A percentile compares a stretch with the other conserved stretches of the same genome.
These are phyloP conservation scores for Mortierella alpina DNA, from an alignment of 192 early-diverging fungal genomes.

Conservation along the genomic window DNA sequence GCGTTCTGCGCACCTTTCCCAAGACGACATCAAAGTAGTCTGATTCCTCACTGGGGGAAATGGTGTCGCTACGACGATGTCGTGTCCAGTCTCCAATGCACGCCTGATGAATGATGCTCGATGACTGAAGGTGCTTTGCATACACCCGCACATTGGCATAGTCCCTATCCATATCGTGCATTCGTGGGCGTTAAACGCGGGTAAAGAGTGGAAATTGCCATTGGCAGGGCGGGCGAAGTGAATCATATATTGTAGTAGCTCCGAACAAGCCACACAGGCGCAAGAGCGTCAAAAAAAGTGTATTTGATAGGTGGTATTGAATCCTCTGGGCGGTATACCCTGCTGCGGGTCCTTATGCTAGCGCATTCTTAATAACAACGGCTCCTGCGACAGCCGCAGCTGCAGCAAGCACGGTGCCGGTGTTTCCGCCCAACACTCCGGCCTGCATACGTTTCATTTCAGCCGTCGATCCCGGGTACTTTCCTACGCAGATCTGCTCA, in stretches of 20 bases:
- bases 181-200: background rate
- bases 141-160: slow-evolving; percentile 27
- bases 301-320: background rate
- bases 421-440: slow-evolving; percentile 42
- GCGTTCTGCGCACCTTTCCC: slow-evolving; percentile 21
- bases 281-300: background rate
- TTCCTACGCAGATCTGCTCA: slow-evolving; percentile 37
- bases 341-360: slow-evolving; percentile 16
- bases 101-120: slow-evolving; percentile 35
- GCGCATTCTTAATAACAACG: slow-evolving; percentile 26
- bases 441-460: slow-evolving; percentile 39
- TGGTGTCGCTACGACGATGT: background rate
- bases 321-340: background rate
- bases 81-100: slow-evolving; percentile 42
- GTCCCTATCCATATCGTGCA: slow-evolving; percentile 6
- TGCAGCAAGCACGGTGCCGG: slow-evolving; percentile 24
- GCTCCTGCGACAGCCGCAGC: slow-evolving; percentile 41
- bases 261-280: too few relatives aligned
- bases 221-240: background rate
- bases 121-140: slow-evolving; percentile 34
- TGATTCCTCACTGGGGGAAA: background rate
- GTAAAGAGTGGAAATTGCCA: background rate
- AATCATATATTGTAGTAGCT: background rate
- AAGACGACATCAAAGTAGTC: slow-evolving; percentile 38
- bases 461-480: slow-evolving; percentile 39